Evolutionary conservation across 371 early-diverging fungal species (phyloP).

Genomic region (Coemansia sp.): DNA sequence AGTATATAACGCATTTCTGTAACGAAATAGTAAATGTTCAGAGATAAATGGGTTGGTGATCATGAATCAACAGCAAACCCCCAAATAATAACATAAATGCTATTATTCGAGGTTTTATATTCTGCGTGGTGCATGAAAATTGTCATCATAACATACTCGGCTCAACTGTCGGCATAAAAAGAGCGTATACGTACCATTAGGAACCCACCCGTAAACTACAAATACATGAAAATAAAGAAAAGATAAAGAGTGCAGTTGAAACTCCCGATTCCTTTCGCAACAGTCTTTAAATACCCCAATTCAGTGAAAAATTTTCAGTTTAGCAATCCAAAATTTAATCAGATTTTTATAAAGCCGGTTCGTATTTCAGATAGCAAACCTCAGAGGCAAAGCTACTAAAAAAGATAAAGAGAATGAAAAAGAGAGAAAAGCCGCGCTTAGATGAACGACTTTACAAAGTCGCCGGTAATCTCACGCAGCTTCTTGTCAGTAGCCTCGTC

Average conservation of each 20-base stretch:
- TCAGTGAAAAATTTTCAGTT: background rate
- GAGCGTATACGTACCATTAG: background rate
- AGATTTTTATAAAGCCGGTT: background rate
- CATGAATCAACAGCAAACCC: conserved; percentile 16
- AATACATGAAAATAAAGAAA: background rate
- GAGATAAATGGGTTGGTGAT: conserved; percentile 14
- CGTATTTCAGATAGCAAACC: background rate
- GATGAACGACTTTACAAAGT: conserved; percentile 85
- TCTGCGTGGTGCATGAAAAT: conserved; percentile 53
- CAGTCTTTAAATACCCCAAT: background rate
- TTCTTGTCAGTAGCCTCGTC: conserved; percentile 83
- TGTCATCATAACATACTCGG: conserved; percentile 38
- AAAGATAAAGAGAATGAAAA: background rate
- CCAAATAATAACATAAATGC: background rate
- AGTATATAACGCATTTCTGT: no score
- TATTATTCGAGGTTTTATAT: background rate
- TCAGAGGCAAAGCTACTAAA: no score
- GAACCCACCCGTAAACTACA: background rate
- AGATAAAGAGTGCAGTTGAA: background rate
- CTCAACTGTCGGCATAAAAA: background rate
- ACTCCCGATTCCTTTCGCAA: background rate
- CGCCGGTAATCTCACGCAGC: conserved; percentile 76
- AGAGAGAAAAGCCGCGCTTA: conserved; percentile 37
- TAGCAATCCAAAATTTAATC: background rate
- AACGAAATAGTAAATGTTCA: background rate